phyloP scores from a whole-genome alignment of 2,329 filamentous ascomycete species.

The Niveomyces coronatus region DNA sequence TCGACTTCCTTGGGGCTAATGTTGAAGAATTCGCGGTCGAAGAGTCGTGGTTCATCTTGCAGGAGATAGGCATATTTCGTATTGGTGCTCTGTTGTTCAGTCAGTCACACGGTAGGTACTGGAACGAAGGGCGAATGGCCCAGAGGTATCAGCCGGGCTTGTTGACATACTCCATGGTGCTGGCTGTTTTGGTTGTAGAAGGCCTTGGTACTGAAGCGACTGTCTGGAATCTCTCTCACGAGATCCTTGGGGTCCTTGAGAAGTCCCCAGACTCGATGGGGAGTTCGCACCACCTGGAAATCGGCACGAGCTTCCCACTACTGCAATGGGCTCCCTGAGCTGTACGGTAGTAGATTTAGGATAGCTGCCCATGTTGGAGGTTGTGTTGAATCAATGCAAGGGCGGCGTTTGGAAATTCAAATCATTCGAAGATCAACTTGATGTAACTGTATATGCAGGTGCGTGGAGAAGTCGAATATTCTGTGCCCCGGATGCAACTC shows the following conservation, averaged over 20 bases:
- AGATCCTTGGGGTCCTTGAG: slow-evolving; percentile 14
- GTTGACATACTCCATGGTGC: not conserved
- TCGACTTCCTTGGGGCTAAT: slow-evolving; percentile 21
- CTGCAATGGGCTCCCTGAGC: slow-evolving; percentile 17
- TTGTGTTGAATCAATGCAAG: too few species aligned
- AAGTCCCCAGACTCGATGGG: slow-evolving; percentile 20
- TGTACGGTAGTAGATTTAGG: too few species aligned
- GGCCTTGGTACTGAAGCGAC: slow-evolving; percentile 16
- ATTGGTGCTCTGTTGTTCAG: slow-evolving; percentile 9
- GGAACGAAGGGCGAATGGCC: not conserved
- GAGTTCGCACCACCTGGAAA: slow-evolving; percentile 17
- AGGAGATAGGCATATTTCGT: slow-evolving; percentile 11
- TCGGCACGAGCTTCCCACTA: slow-evolving; percentile 21
- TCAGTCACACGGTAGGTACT: not conserved
- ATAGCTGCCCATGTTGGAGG: too few species aligned
- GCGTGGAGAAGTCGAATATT: too few species aligned
- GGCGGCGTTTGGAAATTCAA: too few species aligned
- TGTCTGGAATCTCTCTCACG: slow-evolving; percentile 14
- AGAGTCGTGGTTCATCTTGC: slow-evolving; percentile 11
- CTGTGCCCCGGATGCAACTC: too few species aligned
- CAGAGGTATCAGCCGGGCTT: not conserved
- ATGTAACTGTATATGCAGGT: too few species aligned
- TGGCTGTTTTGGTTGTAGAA: slow-evolving; percentile 17
- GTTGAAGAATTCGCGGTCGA: slow-evolving; percentile 22
- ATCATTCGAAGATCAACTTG: too few species aligned